Evolutionary conservation across 306 rosid genomes (phyloP).

Genomic region (Carpinus viminea): DNA sequence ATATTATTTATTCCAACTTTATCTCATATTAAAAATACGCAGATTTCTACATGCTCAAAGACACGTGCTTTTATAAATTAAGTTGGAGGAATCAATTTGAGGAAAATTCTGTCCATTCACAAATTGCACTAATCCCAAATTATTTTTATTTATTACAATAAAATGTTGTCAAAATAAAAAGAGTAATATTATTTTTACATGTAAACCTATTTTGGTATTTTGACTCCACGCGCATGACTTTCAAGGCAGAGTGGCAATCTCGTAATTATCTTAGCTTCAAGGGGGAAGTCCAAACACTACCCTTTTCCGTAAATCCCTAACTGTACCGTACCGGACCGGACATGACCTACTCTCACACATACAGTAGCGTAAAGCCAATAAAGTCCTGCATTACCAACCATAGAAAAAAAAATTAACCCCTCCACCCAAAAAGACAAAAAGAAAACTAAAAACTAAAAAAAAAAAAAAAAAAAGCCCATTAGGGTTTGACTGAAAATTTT

Average conservation of each 20-base stretch:
- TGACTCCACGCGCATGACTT: neutral
- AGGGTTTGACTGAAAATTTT: constrained; percentile 61
- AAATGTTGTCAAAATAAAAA: no score
- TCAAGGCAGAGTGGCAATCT: neutral
- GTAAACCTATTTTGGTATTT: no score
- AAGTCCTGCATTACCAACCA: neutral
- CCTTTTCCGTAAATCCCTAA: neutral
- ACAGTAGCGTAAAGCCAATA: neutral
- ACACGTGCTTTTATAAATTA: no score
- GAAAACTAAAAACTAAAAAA: neutral
- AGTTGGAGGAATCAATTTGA: no score
- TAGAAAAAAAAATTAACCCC: constrained; percentile 10
- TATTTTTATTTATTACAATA: no score
- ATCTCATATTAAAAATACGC: no score
- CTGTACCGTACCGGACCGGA: neutral
- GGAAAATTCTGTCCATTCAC: no score
- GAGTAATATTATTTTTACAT: no score
- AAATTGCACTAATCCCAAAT: no score
- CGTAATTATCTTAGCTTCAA: neutral
- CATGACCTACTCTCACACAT: neutral
- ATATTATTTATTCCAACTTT: no score
- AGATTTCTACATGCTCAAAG: no score
- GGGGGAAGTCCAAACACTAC: neutral
- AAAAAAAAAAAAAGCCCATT: constrained; percentile 24
- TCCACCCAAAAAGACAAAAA: constrained; percentile 14